Evolutionary conservation across 805 yeast genomes (phyloP).

Genomic region (Saccharomycopsis fermentans): DNA sequence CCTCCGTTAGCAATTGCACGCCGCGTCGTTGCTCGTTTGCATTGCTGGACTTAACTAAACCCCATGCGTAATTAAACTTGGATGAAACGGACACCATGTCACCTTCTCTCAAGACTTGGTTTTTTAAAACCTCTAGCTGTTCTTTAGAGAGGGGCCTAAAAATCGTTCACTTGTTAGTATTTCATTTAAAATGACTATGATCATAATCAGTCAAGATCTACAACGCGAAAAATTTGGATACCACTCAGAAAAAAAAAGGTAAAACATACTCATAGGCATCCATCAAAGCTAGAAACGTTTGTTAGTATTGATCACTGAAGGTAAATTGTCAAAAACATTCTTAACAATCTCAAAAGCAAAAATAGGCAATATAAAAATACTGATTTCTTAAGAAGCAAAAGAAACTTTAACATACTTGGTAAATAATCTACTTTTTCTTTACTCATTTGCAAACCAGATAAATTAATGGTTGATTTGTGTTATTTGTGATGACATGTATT

Average conservation of each 20-base stretch:
- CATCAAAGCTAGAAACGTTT: conserved; percentile 7
- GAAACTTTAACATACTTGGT: conserved; percentile 12
- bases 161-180: conserved; percentile 19
- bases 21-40: conserved; percentile 68
- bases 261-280: conserved; percentile 14
- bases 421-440: conserved; percentile 11
- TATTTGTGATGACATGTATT: background rate
- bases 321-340: background rate
- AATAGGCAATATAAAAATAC: no score
- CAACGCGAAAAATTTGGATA: no score
- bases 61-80: conserved; percentile 94
- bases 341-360: no score
- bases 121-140: conserved; percentile 64
- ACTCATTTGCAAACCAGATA: background rate
- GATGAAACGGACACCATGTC: conserved; percentile 77
- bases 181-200: conserved; percentile 1
- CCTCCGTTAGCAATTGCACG: conserved; percentile 56
- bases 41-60: conserved; percentile 62
- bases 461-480: no score
- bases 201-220: no score
- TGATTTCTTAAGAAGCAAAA: background rate
- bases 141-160: conserved; percentile 52
- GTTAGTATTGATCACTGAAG: background rate
- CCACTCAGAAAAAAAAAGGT: background rate
- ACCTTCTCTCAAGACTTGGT: conserved; percentile 72